Percentiles rank a stretch among this genome's conserved stretches.
Conservation (phyloP, 2,329 filamentous ascomycete species). For the Fusarium sp. region DNA sequence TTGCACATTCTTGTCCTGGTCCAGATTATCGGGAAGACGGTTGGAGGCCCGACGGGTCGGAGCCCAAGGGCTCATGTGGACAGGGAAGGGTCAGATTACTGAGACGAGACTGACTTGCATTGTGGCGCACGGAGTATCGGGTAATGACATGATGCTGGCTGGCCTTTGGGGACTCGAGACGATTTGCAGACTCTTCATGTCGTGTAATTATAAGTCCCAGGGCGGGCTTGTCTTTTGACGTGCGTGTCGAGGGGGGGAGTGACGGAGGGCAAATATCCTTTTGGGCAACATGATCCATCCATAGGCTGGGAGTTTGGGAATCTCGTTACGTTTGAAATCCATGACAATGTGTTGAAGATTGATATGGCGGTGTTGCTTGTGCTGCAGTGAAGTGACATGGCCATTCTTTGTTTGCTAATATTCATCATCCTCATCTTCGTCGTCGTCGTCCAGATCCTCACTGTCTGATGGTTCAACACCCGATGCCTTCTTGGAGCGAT, state of each 20-base stretch:
- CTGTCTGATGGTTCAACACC: not conserved
- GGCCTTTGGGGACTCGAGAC: constrained; percentile 28
- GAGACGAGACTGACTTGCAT: constrained; percentile 27
- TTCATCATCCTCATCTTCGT: not conserved
- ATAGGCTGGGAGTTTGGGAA: constrained; percentile 43
- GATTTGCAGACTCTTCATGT: constrained; percentile 35
- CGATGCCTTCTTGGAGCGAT: constrained; percentile 9
- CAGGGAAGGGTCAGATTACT: constrained; percentile 16
- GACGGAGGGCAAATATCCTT: constrained; percentile 25
- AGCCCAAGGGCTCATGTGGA: constrained; percentile 4
- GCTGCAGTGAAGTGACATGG: no score
- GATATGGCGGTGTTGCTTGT: not conserved
- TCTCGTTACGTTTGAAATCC: constrained; percentile 21
- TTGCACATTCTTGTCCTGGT: constrained; percentile 22
- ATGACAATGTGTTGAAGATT: constrained; percentile 20
- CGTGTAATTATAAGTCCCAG: constrained; percentile 39
- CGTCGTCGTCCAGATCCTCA: not conserved
- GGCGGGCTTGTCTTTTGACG: constrained; percentile 30
- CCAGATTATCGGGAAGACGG: constrained; percentile 28
- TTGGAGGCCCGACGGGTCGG: not conserved
- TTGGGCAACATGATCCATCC: constrained; percentile 38
- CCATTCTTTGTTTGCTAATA: not conserved
- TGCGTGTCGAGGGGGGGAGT: constrained; percentile 1
- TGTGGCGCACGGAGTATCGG: constrained; percentile 45
- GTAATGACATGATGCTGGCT: constrained; percentile 29